Evolutionary conservation across 2,329 filamentous ascomycete species (phyloP).

Genomic region (Aspergillus piperis): DNA sequence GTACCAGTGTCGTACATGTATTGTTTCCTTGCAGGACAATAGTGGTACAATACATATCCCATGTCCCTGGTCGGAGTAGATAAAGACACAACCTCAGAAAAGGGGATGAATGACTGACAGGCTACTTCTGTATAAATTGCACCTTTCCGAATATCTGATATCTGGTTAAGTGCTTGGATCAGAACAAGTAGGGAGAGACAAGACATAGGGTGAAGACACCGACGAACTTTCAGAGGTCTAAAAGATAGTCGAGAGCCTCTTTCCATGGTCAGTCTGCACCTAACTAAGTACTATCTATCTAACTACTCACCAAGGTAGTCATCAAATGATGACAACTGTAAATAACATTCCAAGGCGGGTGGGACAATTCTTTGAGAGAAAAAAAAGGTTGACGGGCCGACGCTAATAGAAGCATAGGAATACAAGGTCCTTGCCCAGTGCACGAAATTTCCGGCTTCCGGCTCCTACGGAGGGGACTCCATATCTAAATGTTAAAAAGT

Average conservation of each 20-base stretch:
- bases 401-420: constrained; percentile 16
- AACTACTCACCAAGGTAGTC: too few species aligned
- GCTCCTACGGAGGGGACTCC: neutral
- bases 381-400: constrained; percentile 18
- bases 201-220: too few species aligned
- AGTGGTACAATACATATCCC: neutral
- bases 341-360: constrained; percentile 7
- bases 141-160: neutral
- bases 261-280: too few species aligned
- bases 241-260: too few species aligned
- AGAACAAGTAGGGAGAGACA: neutral
- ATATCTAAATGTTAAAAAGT: constrained; percentile 9
- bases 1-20: neutral
- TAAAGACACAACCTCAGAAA: neutral
- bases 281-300: too few species aligned
- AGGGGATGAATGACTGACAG: neutral
- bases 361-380: constrained; percentile 12
- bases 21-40: neutral
- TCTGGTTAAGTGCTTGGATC: neutral
- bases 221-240: too few species aligned
- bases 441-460: constrained; percentile 17
- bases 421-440: constrained; percentile 6
- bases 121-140: too few species aligned
- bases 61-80: neutral
- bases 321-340: too few species aligned